Percentiles rank a stretch among this genome's conserved stretches.
Conservation (phyloP, 1,284 basidiomycete species). For the Sanghuangporus baumii region DNA sequence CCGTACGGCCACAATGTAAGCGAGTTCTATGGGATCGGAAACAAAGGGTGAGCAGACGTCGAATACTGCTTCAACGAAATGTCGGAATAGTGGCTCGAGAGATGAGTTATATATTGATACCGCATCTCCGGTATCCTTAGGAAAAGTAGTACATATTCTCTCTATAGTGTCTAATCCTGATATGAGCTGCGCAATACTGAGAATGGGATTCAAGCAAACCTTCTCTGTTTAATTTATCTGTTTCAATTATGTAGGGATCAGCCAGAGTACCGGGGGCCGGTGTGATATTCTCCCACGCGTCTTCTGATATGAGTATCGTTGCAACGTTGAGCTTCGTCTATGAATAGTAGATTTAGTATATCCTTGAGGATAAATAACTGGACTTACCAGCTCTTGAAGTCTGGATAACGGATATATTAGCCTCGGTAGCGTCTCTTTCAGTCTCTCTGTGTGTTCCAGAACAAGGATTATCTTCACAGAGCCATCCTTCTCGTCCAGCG, state of each 20-base stretch:
- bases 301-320: slow-evolving; percentile 62
- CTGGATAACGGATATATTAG: slow-evolving; percentile 67
- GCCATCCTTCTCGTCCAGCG: slow-evolving; percentile 18
- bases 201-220: slow-evolving; percentile 34
- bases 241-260: slow-evolving; percentile 72
- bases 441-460: slow-evolving; percentile 63
- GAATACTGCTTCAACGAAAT: slow-evolving; percentile 62
- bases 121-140: slow-evolving; percentile 24
- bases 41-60: slow-evolving; percentile 62
- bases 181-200: background rate
- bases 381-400: slow-evolving; percentile 68
- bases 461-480: slow-evolving; percentile 48
- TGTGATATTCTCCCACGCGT: slow-evolving; percentile 71
- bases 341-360: background rate
- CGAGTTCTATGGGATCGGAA: slow-evolving; percentile 62
- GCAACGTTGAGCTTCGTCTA: slow-evolving; percentile 43
- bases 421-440: slow-evolving; percentile 58
- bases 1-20: slow-evolving; percentile 69
- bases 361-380: slow-evolving; percentile 4
- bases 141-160: slow-evolving; percentile 35
- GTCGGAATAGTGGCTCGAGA: slow-evolving; percentile 54
- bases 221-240: slow-evolving; percentile 53
- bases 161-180: slow-evolving; percentile 25
- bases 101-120: slow-evolving; percentile 43
- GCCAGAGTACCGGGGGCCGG: slow-evolving; percentile 65